A percentile compares a stretch with the other conserved stretches of the same genome.
Evolutionary conservation across 495 filamentous ascomycete genomes (phyloP).

Genomic region (Penicillium herquei): DNA sequence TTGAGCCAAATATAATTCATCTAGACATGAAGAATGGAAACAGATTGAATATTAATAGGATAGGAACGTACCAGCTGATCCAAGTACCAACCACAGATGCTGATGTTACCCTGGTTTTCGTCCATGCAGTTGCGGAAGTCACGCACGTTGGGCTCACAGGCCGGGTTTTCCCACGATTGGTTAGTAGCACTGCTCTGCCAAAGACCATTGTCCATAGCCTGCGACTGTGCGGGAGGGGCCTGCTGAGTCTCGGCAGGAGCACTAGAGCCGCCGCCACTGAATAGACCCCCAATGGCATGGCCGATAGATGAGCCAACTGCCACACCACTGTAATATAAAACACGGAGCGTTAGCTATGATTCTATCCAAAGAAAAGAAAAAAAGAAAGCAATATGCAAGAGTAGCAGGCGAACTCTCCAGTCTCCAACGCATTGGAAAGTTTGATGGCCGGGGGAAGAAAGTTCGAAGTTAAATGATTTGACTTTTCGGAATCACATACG

Average conservation of each 20-base stretch:
- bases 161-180: constrained; percentile 43
- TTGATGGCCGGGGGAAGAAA: background rate
- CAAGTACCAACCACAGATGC: constrained; percentile 96
- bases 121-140: constrained; percentile 94
- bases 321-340: constrained; percentile 74
- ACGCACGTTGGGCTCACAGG: constrained; percentile 77
- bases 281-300: constrained; percentile 86
- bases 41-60: background rate
- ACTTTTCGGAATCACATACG: constrained; percentile 59
- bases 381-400: no score
- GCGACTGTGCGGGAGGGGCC: constrained; percentile 36
- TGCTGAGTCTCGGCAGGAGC: constrained; percentile 57
- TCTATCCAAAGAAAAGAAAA: background rate
- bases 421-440: no score
- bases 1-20: background rate
- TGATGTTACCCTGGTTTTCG: constrained; percentile 87
- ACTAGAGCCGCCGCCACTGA: constrained; percentile 64
- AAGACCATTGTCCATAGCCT: constrained; percentile 48
- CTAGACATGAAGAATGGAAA: background rate
- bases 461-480: no score
- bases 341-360: constrained; percentile 10
- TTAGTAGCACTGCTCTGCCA: constrained; percentile 56
- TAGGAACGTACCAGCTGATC: constrained; percentile 72
- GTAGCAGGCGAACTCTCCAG: no score
- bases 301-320: constrained; percentile 93